Evolutionary conservation across 805 yeast species (phyloP).

Genomic region (Spathaspora hagerdaliae): DNA sequence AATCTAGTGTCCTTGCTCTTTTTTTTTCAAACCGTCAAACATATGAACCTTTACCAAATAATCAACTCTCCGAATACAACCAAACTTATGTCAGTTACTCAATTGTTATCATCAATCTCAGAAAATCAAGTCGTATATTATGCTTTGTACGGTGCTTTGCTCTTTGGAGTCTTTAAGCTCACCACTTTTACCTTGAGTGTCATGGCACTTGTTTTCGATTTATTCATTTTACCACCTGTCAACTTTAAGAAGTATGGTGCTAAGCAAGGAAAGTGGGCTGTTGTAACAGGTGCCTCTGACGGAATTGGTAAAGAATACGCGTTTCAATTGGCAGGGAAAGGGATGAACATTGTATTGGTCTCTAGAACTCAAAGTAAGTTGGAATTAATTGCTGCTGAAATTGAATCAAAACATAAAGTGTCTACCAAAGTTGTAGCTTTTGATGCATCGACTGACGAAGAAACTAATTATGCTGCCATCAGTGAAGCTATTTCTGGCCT

Average conservation of each 20-base stretch:
- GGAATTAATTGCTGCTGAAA: constrained; percentile 58
- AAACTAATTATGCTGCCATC: constrained; percentile 53
- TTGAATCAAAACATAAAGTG: constrained; percentile 55
- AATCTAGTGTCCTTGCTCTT: too few relatives aligned
- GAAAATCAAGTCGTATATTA: constrained; percentile 11
- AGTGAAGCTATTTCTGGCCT: constrained; percentile 43
- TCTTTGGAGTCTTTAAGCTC: constrained; percentile 62
- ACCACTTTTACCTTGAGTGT: constrained; percentile 49
- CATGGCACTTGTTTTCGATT: constrained; percentile 51
- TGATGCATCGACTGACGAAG: constrained; percentile 68
- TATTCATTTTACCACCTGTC: constrained; percentile 61
- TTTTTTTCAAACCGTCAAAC: too few relatives aligned
- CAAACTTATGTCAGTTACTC: constrained; percentile 9
- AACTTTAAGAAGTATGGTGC: constrained; percentile 73
- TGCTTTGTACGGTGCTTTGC: constrained; percentile 32
- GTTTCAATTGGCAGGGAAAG: constrained; percentile 75
- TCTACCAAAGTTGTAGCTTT: constrained; percentile 66
- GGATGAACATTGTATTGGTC: constrained; percentile 78
- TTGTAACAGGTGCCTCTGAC: constrained; percentile 95
- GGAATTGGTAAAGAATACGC: constrained; percentile 96
- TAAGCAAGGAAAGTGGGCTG: constrained; percentile 75
- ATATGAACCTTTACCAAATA: too few relatives aligned
- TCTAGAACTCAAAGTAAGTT: constrained; percentile 82
- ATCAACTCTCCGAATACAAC: not conserved
- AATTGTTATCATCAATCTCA: constrained; percentile 9